Percentiles rank a stretch among this genome's conserved stretches.
These are phyloP conservation scores for Malus hybrid DNA, from an alignment of 331 rosid species.

Conservation along the genomic window DNA sequence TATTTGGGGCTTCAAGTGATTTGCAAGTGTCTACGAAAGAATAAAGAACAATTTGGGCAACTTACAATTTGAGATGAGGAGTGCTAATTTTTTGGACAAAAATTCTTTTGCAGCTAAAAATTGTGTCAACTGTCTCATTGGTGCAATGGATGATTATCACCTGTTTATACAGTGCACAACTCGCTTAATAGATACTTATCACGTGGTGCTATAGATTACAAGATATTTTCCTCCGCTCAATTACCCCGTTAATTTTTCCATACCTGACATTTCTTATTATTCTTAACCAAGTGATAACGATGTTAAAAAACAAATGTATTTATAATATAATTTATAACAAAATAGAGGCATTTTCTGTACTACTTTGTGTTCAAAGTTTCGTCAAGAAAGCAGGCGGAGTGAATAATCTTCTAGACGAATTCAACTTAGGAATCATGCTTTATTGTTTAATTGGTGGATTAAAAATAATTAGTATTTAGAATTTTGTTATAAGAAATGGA, in stretches of 20 bases:
- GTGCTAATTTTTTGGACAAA: too few relatives aligned
- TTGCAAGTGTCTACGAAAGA: too few relatives aligned
- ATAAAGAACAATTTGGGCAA: too few relatives aligned
- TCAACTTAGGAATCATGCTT: not conserved
- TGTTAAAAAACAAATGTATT: too few relatives aligned
- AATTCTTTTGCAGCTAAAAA: not conserved
- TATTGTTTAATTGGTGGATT: not conserved
- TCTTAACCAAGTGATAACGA: too few relatives aligned
- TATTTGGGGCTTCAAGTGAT: too few relatives aligned
- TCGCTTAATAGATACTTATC: not conserved
- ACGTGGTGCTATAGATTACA: too few relatives aligned
- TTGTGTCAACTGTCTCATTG: too few relatives aligned
- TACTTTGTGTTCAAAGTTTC: not conserved
- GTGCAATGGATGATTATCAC: too few relatives aligned
- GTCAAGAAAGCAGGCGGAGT: constrained; percentile 1
- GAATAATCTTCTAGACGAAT: not conserved
- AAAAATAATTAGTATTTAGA: not conserved
- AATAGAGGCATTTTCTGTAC: not conserved
- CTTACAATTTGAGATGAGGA: not conserved
- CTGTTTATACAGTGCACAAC: not conserved
- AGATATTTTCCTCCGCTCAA: not conserved
- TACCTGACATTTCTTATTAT: not conserved
- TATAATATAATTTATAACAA: not conserved
- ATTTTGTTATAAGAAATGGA: not conserved
- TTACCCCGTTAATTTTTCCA: not conserved